A percentile compares a stretch with the other conserved stretches of the same genome.
These are phyloP conservation scores for Fusarium lyarnte DNA, from an alignment of 2,329 filamentous ascomycete genomes.

Conservation along the genomic window DNA sequence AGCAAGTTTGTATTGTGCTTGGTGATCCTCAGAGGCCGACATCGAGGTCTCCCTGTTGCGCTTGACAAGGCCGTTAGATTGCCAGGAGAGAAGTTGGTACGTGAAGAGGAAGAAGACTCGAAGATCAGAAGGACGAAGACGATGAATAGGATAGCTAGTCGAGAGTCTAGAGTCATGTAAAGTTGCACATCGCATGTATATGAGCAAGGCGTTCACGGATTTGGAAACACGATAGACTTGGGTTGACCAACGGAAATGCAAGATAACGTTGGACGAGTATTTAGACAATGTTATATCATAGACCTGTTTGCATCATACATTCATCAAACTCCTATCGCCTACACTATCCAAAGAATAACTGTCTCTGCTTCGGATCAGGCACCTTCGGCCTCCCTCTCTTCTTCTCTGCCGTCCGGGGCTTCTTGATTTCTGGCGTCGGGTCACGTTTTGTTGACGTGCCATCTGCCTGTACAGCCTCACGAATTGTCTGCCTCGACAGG, in stretches of 20 bases:
- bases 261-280: slow-evolving; percentile 2
- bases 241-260: neutral
- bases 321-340: slow-evolving; percentile 12
- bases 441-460: slow-evolving; percentile 41
- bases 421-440: slow-evolving; percentile 52
- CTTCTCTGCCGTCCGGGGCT: slow-evolving; percentile 48
- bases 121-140: slow-evolving; percentile 44
- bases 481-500: slow-evolving; percentile 85
- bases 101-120: slow-evolving; percentile 47
- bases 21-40: slow-evolving; percentile 66
- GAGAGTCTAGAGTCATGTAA: slow-evolving; percentile 31
- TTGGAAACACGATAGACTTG: slow-evolving; percentile 12
- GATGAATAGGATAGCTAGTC: slow-evolving; percentile 40
- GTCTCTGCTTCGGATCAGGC: slow-evolving; percentile 60
- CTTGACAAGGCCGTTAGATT: slow-evolving; percentile 63
- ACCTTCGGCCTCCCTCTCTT: slow-evolving; percentile 50
- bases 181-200: neutral
- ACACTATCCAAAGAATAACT: slow-evolving; percentile 60
- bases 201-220: slow-evolving; percentile 27
- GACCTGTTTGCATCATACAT: slow-evolving; percentile 1
- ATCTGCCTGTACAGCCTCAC: slow-evolving; percentile 76
- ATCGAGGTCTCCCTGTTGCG: slow-evolving; percentile 65
- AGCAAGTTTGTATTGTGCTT: slow-evolving; percentile 68
- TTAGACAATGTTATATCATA: slow-evolving; percentile 7
- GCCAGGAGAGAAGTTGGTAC: slow-evolving; percentile 47